Evolutionary conservation across 164 flowering plant species (phyloP).

Genomic region (Saururus chinensis): DNA sequence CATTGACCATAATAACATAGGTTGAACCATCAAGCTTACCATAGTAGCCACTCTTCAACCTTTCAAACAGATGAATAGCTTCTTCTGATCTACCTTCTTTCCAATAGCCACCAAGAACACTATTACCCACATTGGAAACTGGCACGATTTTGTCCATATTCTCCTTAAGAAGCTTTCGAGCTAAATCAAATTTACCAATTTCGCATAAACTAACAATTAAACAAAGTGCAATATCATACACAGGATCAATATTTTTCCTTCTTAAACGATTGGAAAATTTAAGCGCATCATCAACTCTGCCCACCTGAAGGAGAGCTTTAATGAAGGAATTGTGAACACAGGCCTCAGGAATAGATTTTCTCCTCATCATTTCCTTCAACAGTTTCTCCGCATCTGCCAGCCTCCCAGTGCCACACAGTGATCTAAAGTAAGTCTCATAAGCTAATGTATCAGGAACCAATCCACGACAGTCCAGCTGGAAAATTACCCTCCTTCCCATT

Average conservation of each 20-base stretch:
- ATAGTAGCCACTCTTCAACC: constrained; percentile 14
- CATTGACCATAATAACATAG: constrained; percentile 19
- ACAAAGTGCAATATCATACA: constrained; percentile 17
- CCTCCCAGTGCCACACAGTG: constrained; percentile 24
- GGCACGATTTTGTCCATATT: constrained; percentile 7
- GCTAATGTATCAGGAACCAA: constrained; percentile 26
- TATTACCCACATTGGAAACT: constrained; percentile 12
- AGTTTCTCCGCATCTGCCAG: constrained; percentile 27
- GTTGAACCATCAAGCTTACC: constrained; percentile 13
- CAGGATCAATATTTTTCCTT: constrained; percentile 20
- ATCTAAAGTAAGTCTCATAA: constrained; percentile 28
- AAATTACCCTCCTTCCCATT: constrained; percentile 25
- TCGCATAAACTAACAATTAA: constrained; percentile 21
- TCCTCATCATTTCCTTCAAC: constrained; percentile 32
- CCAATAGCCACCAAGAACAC: constrained; percentile 24
- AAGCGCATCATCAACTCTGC: constrained; percentile 29
- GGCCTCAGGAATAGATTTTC: constrained; percentile 17
- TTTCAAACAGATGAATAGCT: constrained; percentile 23
- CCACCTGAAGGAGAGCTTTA: constrained; percentile 26
- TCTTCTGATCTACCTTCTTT: constrained; percentile 16
- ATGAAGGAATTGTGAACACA: constrained; percentile 30
- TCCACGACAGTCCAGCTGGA: constrained; percentile 22
- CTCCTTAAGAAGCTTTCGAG: constrained; percentile 18
- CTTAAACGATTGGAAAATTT: constrained; percentile 22
- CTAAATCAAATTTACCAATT: constrained; percentile 22